Percentiles rank a stretch among this genome's conserved stretches.
phyloP scores from a whole-genome alignment of 495 filamentous ascomycete genomes.

The Daldinia loculata region DNA sequence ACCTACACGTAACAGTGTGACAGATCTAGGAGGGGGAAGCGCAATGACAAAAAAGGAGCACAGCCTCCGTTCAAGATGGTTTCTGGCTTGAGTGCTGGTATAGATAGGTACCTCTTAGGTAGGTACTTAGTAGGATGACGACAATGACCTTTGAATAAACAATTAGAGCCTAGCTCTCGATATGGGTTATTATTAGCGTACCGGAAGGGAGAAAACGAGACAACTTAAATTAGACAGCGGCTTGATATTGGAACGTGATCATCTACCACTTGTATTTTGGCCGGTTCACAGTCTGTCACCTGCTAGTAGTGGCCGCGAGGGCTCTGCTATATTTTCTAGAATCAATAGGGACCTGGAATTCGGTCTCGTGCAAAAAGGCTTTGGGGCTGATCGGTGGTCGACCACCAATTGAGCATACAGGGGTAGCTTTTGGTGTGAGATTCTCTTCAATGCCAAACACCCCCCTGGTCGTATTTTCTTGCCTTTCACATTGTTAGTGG shows the following conservation, averaged over 20 bases:
- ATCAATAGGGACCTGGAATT: slow-evolving; percentile 9
- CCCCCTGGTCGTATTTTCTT: slow-evolving; percentile 25
- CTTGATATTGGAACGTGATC: neutral
- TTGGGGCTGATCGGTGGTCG: slow-evolving; percentile 12
- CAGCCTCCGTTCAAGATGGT: slow-evolving; percentile 19
- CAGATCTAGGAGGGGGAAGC: slow-evolving; percentile 15
- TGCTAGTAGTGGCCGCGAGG: neutral
- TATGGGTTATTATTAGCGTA: neutral
- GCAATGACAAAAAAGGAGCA: slow-evolving; percentile 12
- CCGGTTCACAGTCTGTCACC: neutral
- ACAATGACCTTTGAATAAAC: slow-evolving; percentile 7
- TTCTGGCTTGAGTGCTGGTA: slow-evolving; percentile 13
- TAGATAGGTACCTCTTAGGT: slow-evolving; percentile 6
- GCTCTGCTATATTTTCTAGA: slow-evolving; percentile 14
- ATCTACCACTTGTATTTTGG: neutral
- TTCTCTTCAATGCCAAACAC: slow-evolving; percentile 35
- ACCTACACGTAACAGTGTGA: slow-evolving; percentile 19
- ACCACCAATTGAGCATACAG: slow-evolving; percentile 11
- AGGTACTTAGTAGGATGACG: slow-evolving; percentile 16
- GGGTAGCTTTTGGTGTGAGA: slow-evolving; percentile 35
- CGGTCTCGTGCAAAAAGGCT: slow-evolving; percentile 15
- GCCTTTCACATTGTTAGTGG: slow-evolving; percentile 26
- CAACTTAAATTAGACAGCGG: slow-evolving; percentile 5
- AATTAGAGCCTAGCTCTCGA: neutral
- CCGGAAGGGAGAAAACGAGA: slow-evolving; percentile 3